Evolutionary conservation across 2,329 filamentous ascomycete genomes (phyloP).

Genomic region (Colletotrichum plurivorum): DNA sequence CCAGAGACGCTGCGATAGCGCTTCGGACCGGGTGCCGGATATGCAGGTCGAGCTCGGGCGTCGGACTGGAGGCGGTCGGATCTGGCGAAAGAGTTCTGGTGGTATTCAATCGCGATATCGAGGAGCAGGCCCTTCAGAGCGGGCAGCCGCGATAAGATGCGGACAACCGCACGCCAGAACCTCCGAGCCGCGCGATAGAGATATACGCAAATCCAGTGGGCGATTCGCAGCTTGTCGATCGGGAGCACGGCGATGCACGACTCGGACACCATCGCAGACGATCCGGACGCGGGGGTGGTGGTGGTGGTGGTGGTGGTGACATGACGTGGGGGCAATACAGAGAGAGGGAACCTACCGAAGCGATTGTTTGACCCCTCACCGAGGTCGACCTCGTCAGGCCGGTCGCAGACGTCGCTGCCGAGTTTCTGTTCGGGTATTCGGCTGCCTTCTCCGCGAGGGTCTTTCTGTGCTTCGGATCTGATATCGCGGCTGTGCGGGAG

Average conservation of each 20-base stretch:
- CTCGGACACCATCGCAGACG: slow-evolving; percentile 21
- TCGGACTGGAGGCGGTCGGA: not conserved
- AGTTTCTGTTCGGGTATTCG: slow-evolving; percentile 61
- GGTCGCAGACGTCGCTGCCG: slow-evolving; percentile 50
- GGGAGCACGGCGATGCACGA: not conserved
- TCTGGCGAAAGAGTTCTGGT: not conserved
- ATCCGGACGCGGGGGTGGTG: not conserved
- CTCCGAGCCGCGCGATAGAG: slow-evolving; percentile 1
- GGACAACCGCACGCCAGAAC: slow-evolving; percentile 15
- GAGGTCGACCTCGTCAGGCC: slow-evolving; percentile 40
- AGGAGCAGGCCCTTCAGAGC: slow-evolving; percentile 12
- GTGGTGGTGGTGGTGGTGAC: not conserved
- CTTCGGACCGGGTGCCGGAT: not conserved
- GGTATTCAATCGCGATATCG: slow-evolving; percentile 6
- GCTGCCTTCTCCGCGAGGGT: slow-evolving; percentile 68
- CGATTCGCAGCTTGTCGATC: slow-evolving; percentile 11
- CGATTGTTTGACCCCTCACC: slow-evolving; percentile 22
- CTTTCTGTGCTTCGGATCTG: slow-evolving; percentile 70
- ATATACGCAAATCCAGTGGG: slow-evolving; percentile 18
- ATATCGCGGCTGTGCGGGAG: slow-evolving; percentile 54
- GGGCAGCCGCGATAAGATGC: not conserved
- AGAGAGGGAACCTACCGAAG: slow-evolving; percentile 27
- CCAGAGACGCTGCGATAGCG: slow-evolving; percentile 25
- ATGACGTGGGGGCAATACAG: not conserved
- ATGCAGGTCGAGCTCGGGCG: not conserved